Base-by-base conservation (phyloP, 495 filamentous ascomycete genomes). In the Choiromyces venosus region DNA sequence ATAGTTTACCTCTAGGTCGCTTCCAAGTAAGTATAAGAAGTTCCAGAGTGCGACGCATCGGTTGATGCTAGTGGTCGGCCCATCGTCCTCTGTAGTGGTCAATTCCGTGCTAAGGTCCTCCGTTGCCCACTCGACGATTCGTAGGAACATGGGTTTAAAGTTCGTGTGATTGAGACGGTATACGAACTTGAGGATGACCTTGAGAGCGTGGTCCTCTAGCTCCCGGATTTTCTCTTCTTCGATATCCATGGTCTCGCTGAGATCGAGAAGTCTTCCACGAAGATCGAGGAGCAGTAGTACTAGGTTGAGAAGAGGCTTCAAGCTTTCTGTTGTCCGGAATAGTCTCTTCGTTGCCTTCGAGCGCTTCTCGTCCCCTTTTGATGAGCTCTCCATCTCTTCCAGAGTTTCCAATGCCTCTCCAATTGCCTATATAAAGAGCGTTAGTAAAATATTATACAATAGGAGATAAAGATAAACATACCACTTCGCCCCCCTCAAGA, bases 81-180 rank as follows among this genome's bases (percentile, higher is more conserved):
- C 65, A 7, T 71, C n/a, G n/a, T n/a, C n/a, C n/a, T n/a, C n/a
- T n/a, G n/a, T n/a, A n/a, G n/a, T n/a, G n/a, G n/a, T n/a, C n/a
- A n/a, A n/a, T n/a, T n/a, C n/a, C n/a, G n/a, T 66, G 14, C 44
- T 78, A 37, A 80, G n/a, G 33, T 80, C 80, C 40, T 81, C 80
- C 35, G 83, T 86, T 0, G 91, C 88, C 93, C 93, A 97, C 40
- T 97, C 93, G 35, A 94, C 85, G 8, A 97, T 82, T 70, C 89
- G 88, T 21, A 88, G 86, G 82, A 98, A 98, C 68, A 98, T 88
- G 0, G 95, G 95, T n/a, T 94, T 88, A 87, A 98, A 99, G 25
- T 91, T 88, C n/a, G 90, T 88, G 82, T 99, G 96, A 82, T 97
- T 98, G 33, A 98, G 87, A 86, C 97, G 97, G 84, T 96, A 92